phyloP scores from a whole-genome alignment of 208 protist genomes.

The Trypanosoma caninum region DNA sequence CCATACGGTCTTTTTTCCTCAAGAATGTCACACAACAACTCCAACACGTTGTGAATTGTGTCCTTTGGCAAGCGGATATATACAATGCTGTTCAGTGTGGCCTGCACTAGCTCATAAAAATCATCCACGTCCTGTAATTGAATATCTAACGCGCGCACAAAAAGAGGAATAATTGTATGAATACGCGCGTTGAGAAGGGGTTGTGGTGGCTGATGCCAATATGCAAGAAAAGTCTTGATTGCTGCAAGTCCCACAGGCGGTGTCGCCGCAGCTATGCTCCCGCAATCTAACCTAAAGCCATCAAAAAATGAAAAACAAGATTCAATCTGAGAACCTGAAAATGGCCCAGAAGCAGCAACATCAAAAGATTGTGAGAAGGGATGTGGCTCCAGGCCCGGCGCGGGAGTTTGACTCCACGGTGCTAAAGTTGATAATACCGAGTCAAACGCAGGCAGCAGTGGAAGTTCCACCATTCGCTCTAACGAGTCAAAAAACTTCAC shows the following conservation, averaged over 20 bases:
- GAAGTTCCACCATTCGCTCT: constrained; percentile 4
- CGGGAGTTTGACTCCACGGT: constrained; percentile 18
- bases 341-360: background rate
- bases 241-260: background rate
- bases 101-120: constrained; percentile 23
- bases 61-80: constrained; percentile 35
- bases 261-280: background rate
- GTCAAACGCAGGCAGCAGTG: background rate
- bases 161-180: background rate
- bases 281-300: constrained; percentile 5
- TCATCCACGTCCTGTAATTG: constrained; percentile 46
- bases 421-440: background rate
- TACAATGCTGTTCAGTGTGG: constrained; percentile 30
- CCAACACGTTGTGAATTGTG: constrained; percentile 40
- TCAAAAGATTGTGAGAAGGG: background rate
- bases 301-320: background rate
- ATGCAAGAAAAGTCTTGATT: constrained; percentile 17
- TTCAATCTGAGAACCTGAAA: background rate
- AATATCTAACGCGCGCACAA: constrained; percentile 41
- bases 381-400: background rate
- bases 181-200: constrained; percentile 5
- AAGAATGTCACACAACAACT: constrained; percentile 49
- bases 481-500: constrained; percentile 2
- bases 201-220: constrained; percentile 10
- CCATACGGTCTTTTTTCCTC: constrained; percentile 25